Conservation (phyloP, 164 flowering plant genomes). For the Liquidambar formosana region DNA sequence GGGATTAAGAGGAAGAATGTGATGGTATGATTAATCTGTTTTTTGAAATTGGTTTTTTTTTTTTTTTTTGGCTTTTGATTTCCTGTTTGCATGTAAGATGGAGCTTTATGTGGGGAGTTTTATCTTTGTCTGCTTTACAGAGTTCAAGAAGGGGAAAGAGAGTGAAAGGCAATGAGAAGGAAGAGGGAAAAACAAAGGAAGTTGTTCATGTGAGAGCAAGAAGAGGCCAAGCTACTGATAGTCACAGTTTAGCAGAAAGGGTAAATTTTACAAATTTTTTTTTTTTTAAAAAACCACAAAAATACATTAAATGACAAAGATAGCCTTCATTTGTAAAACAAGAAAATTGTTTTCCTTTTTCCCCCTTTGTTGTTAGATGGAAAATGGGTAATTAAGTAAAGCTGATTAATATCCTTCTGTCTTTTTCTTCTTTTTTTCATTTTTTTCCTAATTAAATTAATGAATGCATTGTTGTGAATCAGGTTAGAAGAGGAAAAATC, state of each 20-base stretch:
- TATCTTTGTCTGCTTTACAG: conserved; percentile 15
- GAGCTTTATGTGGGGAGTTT: not conserved
- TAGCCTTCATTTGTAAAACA: not conserved
- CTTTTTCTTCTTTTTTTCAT: not conserved
- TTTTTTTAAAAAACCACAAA: no score
- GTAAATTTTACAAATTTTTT: conserved; percentile 23
- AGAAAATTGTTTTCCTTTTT: not conserved
- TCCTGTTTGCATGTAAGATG: no score
- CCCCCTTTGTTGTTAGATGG: no score
- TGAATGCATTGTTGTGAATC: conserved; percentile 11
- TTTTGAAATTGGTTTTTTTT: not conserved
- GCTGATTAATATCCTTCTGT: no score
- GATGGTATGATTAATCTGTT: not conserved
- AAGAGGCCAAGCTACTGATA: conserved; percentile 75
- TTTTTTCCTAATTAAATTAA: not conserved
- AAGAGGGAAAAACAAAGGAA: conserved; percentile 38
- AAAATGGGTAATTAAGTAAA: no score
- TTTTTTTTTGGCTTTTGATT: not conserved
- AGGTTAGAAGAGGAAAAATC: conserved; percentile 73
- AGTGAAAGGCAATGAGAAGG: conserved; percentile 26
- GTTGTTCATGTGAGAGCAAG: conserved; percentile 76
- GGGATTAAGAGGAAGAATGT: conserved; percentile 28
- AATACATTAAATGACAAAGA: no score
- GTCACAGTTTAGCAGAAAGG: conserved; percentile 79
- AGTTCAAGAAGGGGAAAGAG: conserved; percentile 38